Percentiles rank a stretch among this genome's conserved stretches.
These are phyloP conservation scores for Termitomyces eurrhizus DNA, from an alignment of 768 basidiomycete species.

Conservation along the genomic window DNA sequence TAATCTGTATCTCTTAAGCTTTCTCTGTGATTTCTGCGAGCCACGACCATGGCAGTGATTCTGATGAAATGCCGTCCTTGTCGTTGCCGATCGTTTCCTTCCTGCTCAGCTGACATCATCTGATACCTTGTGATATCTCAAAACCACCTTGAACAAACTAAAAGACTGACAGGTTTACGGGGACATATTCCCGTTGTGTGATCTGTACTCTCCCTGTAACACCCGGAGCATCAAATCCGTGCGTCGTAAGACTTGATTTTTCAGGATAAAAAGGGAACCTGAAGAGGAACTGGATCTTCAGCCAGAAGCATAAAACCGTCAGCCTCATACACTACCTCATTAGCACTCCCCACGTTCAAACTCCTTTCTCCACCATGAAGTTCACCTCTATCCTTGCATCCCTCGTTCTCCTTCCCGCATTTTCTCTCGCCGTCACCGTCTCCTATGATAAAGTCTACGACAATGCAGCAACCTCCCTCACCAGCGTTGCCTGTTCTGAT, in stretches of 20 bases:
- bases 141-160: neutral
- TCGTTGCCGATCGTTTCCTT: neutral
- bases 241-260: conserved; percentile 14
- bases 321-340: neutral
- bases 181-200: neutral
- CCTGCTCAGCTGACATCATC: neutral
- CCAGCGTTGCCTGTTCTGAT: conserved; percentile 42
- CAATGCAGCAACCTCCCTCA: too few species aligned
- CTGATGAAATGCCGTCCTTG: neutral
- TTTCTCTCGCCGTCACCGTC: neutral
- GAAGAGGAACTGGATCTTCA: neutral
- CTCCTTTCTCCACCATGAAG: conserved; percentile 27
- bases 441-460: conserved; percentile 29
- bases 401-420: conserved; percentile 8
- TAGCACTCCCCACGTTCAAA: neutral
- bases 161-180: neutral
- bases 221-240: neutral
- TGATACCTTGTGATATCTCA: neutral
- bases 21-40: neutral
- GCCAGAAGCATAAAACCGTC: too few species aligned
- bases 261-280: conserved; percentile 6
- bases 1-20: neutral
- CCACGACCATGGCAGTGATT: neutral
- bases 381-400: conserved; percentile 21
- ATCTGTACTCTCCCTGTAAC: neutral